A percentile compares a stretch with the other conserved stretches of the same genome.
Conservation (phyloP, 1,139 yeast species). For the Candida frijolesensis region DNA sequence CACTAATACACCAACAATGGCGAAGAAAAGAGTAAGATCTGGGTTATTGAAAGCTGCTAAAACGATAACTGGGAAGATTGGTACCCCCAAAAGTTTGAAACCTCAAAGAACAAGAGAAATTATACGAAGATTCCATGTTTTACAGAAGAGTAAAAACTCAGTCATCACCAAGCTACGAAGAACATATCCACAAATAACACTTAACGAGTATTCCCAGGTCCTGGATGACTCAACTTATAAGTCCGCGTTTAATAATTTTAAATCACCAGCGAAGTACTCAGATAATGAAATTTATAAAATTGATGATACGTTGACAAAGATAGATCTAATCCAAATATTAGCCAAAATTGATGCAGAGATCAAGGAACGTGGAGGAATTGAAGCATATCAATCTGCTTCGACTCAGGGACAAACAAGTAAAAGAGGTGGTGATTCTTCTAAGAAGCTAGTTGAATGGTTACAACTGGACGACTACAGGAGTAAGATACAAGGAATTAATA, state of each 20-base stretch:
- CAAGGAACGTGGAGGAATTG: slow-evolving; percentile 64
- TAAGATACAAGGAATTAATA: slow-evolving; percentile 17
- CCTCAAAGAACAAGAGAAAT: slow-evolving; percentile 69
- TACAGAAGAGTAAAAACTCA: slow-evolving; percentile 51
- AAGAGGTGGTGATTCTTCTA: slow-evolving; percentile 92
- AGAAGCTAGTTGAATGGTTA: slow-evolving; percentile 71
- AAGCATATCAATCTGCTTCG: slow-evolving; percentile 84
- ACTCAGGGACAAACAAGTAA: slow-evolving; percentile 74
- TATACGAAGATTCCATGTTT: slow-evolving; percentile 67
- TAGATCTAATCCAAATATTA: slow-evolving; percentile 29
- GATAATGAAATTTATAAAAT: slow-evolving; percentile 22
- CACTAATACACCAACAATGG: slow-evolving; percentile 11
- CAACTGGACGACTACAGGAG: slow-evolving; percentile 18
- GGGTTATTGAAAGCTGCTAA: slow-evolving; percentile 27
- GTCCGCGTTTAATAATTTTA: slow-evolving; percentile 8
- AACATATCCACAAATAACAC: slow-evolving; percentile 12
- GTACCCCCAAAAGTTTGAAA: slow-evolving; percentile 46
- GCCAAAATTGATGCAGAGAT: slow-evolving; percentile 65
- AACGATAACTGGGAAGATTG: slow-evolving; percentile 32
- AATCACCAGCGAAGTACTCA: slow-evolving; percentile 13
- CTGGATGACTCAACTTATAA: slow-evolving; percentile 11
- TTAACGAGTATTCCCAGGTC: slow-evolving; percentile 26
- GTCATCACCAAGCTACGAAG: slow-evolving; percentile 33
- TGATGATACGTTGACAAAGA: slow-evolving; percentile 19
- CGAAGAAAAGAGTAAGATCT: slow-evolving; percentile 14